phyloP scores from a whole-genome alignment of 2,329 filamentous ascomycete genomes.

The Sarocladiaceae sp. region DNA sequence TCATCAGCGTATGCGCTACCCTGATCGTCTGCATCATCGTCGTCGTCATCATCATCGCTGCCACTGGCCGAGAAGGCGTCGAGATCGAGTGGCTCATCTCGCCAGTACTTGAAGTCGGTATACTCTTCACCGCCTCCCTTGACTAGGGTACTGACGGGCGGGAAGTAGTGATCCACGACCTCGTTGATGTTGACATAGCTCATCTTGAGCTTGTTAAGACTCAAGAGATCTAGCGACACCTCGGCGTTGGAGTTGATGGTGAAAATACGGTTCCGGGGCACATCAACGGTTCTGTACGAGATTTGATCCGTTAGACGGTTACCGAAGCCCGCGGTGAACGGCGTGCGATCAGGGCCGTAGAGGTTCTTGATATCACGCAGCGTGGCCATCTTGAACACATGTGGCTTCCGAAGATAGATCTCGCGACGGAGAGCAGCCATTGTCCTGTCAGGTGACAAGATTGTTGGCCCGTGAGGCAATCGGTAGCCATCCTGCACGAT shows the following conservation, averaged over 20 bases:
- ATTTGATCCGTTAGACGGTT: slow-evolving; percentile 95
- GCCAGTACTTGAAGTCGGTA: slow-evolving; percentile 97
- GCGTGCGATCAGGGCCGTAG: slow-evolving; percentile 71
- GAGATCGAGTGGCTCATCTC: slow-evolving; percentile 76
- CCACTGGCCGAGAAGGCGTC: slow-evolving; percentile 88
- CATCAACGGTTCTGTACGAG: slow-evolving; percentile 93
- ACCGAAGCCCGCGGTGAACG: slow-evolving; percentile 96
- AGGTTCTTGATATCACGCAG: slow-evolving; percentile 88
- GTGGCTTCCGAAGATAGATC: slow-evolving; percentile 91
- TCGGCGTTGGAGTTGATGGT: slow-evolving; percentile 98
- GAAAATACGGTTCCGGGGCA: slow-evolving; percentile 90
- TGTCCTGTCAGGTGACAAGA: slow-evolving; percentile 90
- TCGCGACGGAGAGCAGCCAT: slow-evolving; percentile 90
- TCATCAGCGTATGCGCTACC: slow-evolving; percentile 40
- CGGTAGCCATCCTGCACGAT: slow-evolving; percentile 84
- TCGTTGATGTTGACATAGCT: slow-evolving; percentile 97
- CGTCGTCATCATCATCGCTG: slow-evolving; percentile 49
- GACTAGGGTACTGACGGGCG: slow-evolving; percentile 80
- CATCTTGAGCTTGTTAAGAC: slow-evolving; percentile 90
- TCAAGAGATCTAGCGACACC: slow-evolving; percentile 84
- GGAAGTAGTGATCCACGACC: slow-evolving; percentile 97
- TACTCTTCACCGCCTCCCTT: slow-evolving; percentile 90
- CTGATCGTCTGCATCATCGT: slow-evolving; percentile 44
- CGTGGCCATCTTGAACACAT: slow-evolving; percentile 99
- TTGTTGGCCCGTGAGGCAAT: slow-evolving; percentile 86